Evolutionary conservation across 495 filamentous ascomycete species (phyloP), one percentile per base, ranked within the genome.

Genomic region (Lophiotrema nucula): DNA sequence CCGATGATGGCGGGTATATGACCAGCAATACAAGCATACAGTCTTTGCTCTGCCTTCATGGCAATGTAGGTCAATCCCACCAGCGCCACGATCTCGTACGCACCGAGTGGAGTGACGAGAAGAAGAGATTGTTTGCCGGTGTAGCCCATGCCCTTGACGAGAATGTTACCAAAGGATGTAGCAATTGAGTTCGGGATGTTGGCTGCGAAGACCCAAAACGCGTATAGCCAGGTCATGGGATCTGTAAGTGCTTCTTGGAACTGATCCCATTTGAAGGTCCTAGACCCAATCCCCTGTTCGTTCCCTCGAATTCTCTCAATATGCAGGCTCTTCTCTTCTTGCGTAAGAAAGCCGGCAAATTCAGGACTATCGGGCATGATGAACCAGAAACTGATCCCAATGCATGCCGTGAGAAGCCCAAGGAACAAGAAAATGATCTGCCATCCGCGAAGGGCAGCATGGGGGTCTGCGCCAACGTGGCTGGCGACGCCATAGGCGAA

Each of bases 151-250:
- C 82, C 81, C 55, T 84, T 65, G 54, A 85, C 83, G 48, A 86
- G 81, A 22, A 86, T 71, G 0, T 79, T 83, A 24, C 80, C 81
- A 47, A 86, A 85, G 44, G 82, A 83, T 4, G 74, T 77, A 42
- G 87, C 79, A 2, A 74, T 75, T 43, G 78, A 78, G 56, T 81
- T 80, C 0, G 78, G 77, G 43, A 78, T 73, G 60, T 77, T 78
- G 48, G 74, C 75, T 8, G 82, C 77, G 0, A 81, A 73, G 60
- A 83, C 84, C 60, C 85, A 74, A 18, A 80, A 53, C 26, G 82
- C 82, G 47, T 87, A 78, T 11, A 87, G 75, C 70, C 83, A 86
- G 8, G 83, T 70, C 64, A 86, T 88, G 37, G 80, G 73, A 54
- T 88, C 84, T 24, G 71, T 58, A 44, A 81, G 73, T 6, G 82